Conservation (phyloP, 768 basidiomycete species). For the Lentinula detonsa region DNA sequence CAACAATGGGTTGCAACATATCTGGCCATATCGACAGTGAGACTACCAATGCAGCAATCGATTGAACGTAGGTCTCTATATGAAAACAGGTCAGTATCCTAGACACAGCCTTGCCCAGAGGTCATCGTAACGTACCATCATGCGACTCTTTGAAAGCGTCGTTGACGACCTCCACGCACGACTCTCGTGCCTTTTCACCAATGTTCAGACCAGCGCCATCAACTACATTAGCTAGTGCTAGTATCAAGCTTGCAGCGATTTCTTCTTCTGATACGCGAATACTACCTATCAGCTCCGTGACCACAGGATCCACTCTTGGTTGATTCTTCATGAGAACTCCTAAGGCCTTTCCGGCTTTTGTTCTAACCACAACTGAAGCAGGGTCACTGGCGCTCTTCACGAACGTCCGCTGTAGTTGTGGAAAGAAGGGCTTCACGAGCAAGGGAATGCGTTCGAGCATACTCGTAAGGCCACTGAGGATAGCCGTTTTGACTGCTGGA, state of each 20-base stretch:
- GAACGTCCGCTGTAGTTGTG: constrained; percentile 93
- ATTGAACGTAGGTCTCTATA: constrained; percentile 64
- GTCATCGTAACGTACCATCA: constrained; percentile 39
- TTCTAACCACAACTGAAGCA: constrained; percentile 72
- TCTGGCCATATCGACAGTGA: constrained; percentile 60
- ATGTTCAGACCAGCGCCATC: constrained; percentile 66
- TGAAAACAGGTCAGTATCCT: background rate
- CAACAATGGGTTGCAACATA: constrained; percentile 57
- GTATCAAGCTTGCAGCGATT: constrained; percentile 69
- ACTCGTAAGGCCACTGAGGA: constrained; percentile 77
- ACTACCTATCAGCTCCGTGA: constrained; percentile 76
- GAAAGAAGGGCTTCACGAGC: constrained; percentile 97
- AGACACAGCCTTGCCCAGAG: background rate
- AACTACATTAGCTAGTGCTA: constrained; percentile 74
- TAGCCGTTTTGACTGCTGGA: constrained; percentile 88
- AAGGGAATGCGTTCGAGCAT: constrained; percentile 83
- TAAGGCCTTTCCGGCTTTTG: constrained; percentile 76
- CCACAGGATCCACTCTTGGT: constrained; percentile 88
- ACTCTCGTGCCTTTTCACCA: constrained; percentile 68
- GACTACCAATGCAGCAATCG: constrained; percentile 56
- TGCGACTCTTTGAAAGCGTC: constrained; percentile 75
- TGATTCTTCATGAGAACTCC: constrained; percentile 89
- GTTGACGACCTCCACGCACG: constrained; percentile 66
- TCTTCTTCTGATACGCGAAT: constrained; percentile 55
- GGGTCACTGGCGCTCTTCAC: constrained; percentile 88